These are phyloP conservation scores for Suillus decipiens DNA, from an alignment of 768 basidiomycete species.

Conservation along the genomic window DNA sequence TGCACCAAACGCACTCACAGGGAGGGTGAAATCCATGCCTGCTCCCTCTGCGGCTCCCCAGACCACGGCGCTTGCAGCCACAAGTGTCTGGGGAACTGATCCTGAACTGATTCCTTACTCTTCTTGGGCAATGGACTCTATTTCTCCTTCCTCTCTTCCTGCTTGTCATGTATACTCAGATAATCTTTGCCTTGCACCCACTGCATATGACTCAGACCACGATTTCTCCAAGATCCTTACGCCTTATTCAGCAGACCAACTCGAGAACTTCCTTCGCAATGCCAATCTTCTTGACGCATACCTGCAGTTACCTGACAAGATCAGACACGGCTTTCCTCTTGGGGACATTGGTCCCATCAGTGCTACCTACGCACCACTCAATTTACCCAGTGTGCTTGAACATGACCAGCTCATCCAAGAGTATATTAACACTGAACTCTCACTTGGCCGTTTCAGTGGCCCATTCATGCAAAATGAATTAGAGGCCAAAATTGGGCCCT, in stretches of 20 bases:
- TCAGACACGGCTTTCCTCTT: slow-evolving; percentile 14
- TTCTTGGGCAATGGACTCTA: neutral
- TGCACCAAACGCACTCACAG: neutral
- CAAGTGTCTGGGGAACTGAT: neutral
- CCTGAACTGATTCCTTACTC: neutral
- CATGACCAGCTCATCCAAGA: slow-evolving; percentile 11
- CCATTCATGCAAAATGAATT: no score
- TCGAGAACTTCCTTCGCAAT: neutral
- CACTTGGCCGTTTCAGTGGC: no score
- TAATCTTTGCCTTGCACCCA: neutral
- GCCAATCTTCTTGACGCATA: neutral
- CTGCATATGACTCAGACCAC: neutral
- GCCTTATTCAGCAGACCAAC: neutral
- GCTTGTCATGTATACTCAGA: neutral
- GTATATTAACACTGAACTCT: slow-evolving; percentile 8
- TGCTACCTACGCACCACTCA: slow-evolving; percentile 11
- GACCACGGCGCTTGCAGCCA: neutral
- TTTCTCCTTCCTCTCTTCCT: neutral
- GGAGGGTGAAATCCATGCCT: neutral
- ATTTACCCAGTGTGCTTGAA: slow-evolving; percentile 8
- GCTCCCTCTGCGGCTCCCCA: neutral
- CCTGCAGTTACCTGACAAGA: neutral
- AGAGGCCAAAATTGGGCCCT: no score
- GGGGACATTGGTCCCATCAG: slow-evolving; percentile 10
- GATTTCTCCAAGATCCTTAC: neutral